Percentiles rank a stretch among this genome's conserved stretches.
Evolutionary conservation across 208 protist species (phyloP).

Genomic region (Trypanosoma boissoni): DNA sequence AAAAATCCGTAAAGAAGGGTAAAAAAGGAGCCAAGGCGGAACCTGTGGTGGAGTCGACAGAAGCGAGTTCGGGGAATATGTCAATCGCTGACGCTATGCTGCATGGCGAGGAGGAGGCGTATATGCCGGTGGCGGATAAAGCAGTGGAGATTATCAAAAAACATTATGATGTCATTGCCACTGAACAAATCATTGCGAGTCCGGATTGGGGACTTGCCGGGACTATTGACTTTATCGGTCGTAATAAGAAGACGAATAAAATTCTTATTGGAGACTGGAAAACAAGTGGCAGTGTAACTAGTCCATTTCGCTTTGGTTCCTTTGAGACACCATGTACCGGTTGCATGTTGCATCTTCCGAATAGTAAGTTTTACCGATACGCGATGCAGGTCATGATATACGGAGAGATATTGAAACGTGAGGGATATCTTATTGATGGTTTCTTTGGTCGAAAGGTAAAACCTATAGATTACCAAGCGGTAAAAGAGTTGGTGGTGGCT

Average conservation of each 20-base stretch:
- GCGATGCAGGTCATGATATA: slow-evolving; percentile 84
- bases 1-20: slow-evolving; percentile 12
- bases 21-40: not conserved
- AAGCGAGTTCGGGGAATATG: not conserved
- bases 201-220: slow-evolving; percentile 66
- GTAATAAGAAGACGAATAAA: slow-evolving; percentile 54
- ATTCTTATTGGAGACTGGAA: slow-evolving; percentile 89
- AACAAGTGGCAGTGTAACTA: slow-evolving; percentile 70
- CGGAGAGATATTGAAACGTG: slow-evolving; percentile 63
- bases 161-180: slow-evolving; percentile 59
- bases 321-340: slow-evolving; percentile 69
- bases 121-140: slow-evolving; percentile 55
- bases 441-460: slow-evolving; percentile 53
- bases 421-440: slow-evolving; percentile 57
- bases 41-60: not conserved
- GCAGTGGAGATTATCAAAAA: slow-evolving; percentile 48
- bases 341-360: slow-evolving; percentile 77
- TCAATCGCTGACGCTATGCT: slow-evolving; percentile 41
- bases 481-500: slow-evolving; percentile 12
- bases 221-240: slow-evolving; percentile 79
- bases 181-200: slow-evolving; percentile 70
- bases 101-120: slow-evolving; percentile 71
- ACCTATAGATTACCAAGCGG: slow-evolving; percentile 5
- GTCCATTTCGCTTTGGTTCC: slow-evolving; percentile 74
- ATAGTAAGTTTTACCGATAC: slow-evolving; percentile 82